Percentiles rank a stretch among this genome's conserved stretches.
Conservation (phyloP, 192 early-diverging fungal genomes). For the Podila minutissima region DNA sequence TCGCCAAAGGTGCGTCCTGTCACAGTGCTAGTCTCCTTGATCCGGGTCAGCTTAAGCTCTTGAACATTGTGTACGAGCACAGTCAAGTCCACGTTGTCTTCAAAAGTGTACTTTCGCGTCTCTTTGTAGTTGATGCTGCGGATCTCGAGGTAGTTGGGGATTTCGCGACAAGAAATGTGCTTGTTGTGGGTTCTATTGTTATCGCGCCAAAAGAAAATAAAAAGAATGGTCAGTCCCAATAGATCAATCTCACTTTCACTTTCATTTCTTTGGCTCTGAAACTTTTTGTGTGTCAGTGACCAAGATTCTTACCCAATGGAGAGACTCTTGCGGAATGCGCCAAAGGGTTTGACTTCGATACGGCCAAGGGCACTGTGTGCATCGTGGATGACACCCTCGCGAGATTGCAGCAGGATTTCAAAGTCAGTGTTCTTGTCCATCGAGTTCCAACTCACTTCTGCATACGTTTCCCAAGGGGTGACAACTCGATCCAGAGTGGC, state of each 20-base stretch:
- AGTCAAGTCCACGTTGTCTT: slow-evolving; percentile 10
- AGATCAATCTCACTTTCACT: not conserved
- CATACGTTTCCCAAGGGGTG: slow-evolving; percentile 40
- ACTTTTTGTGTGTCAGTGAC: too few species aligned
- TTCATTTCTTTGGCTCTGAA: not conserved
- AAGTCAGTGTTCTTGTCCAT: slow-evolving; percentile 36
- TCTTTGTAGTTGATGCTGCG: slow-evolving; percentile 17
- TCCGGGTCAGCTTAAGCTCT: slow-evolving; percentile 21
- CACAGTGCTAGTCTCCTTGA: slow-evolving; percentile 11
- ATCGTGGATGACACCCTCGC: slow-evolving; percentile 29
- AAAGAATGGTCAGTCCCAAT: not conserved
- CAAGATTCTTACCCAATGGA: slow-evolving; percentile 23
- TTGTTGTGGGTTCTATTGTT: slow-evolving; percentile 22
- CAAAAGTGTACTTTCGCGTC: slow-evolving; percentile 10
- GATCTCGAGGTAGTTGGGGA: slow-evolving; percentile 16
- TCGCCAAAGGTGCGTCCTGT: slow-evolving; percentile 7
- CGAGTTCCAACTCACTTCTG: slow-evolving; percentile 35
- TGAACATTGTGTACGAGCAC: slow-evolving; percentile 23
- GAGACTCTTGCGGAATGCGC: slow-evolving; percentile 28
- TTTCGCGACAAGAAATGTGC: slow-evolving; percentile 36
- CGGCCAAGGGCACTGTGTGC: slow-evolving; percentile 27
- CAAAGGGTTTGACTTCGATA: slow-evolving; percentile 43
- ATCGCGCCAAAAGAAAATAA: not conserved
- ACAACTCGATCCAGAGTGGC: slow-evolving; percentile 44
- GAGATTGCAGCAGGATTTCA: slow-evolving; percentile 27